A percentile compares a stretch with the other conserved stretches of the same genome.
These are phyloP conservation scores for Wickerhamiella slavikovae DNA, from an alignment of 805 yeast species.

Conservation along the genomic window DNA sequence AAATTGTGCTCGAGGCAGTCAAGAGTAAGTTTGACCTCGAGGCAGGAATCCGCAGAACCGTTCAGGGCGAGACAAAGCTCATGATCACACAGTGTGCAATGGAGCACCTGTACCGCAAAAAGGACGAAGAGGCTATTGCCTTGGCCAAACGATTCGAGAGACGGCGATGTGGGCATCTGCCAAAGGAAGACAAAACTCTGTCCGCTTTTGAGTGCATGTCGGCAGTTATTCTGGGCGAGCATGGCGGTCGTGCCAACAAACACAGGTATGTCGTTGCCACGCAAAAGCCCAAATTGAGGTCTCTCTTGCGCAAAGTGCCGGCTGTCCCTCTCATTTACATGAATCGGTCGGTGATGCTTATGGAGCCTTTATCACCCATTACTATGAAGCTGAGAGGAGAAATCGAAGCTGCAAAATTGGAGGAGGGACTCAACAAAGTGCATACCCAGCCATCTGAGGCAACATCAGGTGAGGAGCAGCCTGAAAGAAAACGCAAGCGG, in stretches of 20 bases:
- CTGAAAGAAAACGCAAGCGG: constrained; percentile 9
- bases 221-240: constrained; percentile 25
- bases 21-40: constrained; percentile 53
- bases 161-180: constrained; percentile 68
- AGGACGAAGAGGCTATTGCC: constrained; percentile 56
- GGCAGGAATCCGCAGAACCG: constrained; percentile 60
- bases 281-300: constrained; percentile 53
- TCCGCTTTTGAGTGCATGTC: constrained; percentile 58
- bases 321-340: constrained; percentile 81
- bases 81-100: constrained; percentile 93
- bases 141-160: constrained; percentile 72
- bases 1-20: constrained; percentile 43
- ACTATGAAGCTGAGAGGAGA: constrained; percentile 29
- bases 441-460: constrained; percentile 7
- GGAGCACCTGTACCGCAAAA: constrained; percentile 56
- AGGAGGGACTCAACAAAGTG: constrained; percentile 59
- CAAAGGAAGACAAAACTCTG: constrained; percentile 14
- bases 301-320: constrained; percentile 50
- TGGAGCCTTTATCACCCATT: constrained; percentile 79
- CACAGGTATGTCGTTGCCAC: constrained; percentile 82
- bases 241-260: too few species aligned
- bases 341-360: constrained; percentile 80
- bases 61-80: constrained; percentile 71
- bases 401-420: constrained; percentile 47
- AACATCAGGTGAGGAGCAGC: constrained; percentile 11